A percentile compares a stretch with the other conserved stretches of the same genome.
phyloP scores from a whole-genome alignment of 441 rosid species.

The Corymbia calophylla region DNA sequence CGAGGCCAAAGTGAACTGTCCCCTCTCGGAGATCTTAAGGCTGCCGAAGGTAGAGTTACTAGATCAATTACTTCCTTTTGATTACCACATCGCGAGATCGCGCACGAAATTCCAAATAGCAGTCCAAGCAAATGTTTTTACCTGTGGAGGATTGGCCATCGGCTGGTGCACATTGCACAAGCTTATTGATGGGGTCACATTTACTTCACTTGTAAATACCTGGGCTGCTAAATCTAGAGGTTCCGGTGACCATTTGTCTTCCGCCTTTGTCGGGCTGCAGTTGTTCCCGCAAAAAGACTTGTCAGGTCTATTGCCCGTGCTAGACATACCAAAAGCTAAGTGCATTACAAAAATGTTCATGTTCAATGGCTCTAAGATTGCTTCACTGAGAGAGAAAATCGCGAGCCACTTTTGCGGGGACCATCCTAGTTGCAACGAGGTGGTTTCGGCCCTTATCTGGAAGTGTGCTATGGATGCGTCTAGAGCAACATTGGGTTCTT shows the following conservation, averaged over 20 bases:
- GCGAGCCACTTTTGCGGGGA: background rate
- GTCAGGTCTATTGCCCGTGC: background rate
- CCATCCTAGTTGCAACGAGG: background rate
- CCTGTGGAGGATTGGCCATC: slow-evolving; percentile 20
- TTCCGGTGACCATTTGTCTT: background rate
- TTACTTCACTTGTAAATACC: background rate
- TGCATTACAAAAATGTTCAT: slow-evolving; percentile 18
- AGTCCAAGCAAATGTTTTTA: slow-evolving; percentile 12
- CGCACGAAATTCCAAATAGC: background rate
- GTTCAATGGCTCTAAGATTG: slow-evolving; percentile 7
- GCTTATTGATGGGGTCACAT: slow-evolving; percentile 16
- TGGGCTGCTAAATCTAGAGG: slow-evolving; percentile 3
- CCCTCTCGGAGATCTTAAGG: background rate
- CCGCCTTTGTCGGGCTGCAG: background rate
- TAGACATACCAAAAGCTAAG: background rate
- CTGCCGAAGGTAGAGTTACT: background rate
- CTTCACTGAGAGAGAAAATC: slow-evolving; percentile 4
- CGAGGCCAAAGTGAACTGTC: background rate
- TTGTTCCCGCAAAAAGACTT: slow-evolving; percentile 10
- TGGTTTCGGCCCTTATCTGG: background rate
- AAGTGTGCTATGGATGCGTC: background rate
- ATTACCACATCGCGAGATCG: background rate
- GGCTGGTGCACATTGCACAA: slow-evolving; percentile 15
- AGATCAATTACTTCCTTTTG: slow-evolving; percentile 1
- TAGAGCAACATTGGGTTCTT: background rate